Percentiles rank a stretch among this genome's conserved stretches.
phyloP scores from a whole-genome alignment of 1,139 yeast genomes.

The Yamadazyma aaseri region DNA sequence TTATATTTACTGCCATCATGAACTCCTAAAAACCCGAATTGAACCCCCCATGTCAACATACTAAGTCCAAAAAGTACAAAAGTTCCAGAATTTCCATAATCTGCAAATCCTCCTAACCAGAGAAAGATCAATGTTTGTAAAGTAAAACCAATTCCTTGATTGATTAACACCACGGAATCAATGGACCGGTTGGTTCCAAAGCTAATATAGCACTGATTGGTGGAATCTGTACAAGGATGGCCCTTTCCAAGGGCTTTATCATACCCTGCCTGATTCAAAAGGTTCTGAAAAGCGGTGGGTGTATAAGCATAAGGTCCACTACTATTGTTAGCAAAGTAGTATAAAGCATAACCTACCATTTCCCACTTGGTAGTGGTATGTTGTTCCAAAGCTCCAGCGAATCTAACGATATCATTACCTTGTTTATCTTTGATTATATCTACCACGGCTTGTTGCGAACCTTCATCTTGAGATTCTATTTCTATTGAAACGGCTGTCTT shows the following conservation, averaged over 20 bases:
- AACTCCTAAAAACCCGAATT: conserved; percentile 10
- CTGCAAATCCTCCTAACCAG: conserved; percentile 10
- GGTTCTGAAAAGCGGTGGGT: conserved; percentile 10
- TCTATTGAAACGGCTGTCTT: too few species aligned
- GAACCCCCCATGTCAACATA: conserved; percentile 9
- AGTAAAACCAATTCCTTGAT: conserved; percentile 10
- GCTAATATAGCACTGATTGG: conserved; percentile 6
- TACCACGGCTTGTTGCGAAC: too few species aligned
- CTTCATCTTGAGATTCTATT: too few species aligned
- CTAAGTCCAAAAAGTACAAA: conserved; percentile 7
- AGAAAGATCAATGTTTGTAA: conserved; percentile 9
- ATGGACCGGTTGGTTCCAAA: conserved; percentile 8
- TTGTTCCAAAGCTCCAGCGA: conserved; percentile 6
- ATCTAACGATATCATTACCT: conserved; percentile 16
- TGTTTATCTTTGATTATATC: conserved; percentile 7
- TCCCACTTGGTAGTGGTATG: conserved; percentile 10
- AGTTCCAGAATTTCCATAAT: conserved; percentile 8
- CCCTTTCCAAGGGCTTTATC: conserved; percentile 6
- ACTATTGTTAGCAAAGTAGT: conserved; percentile 10
- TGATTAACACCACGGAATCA: conserved; percentile 10
- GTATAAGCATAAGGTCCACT: conserved; percentile 9
- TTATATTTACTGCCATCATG: conserved; percentile 7
- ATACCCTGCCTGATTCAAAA: conserved; percentile 9
- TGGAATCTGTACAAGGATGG: conserved; percentile 7
- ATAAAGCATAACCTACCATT: conserved; percentile 8